Evolutionary conservation across 495 filamentous ascomycete species (phyloP), one percentile per base, ranked within the genome.

Genomic region (Neurospora tetraspora): DNA sequence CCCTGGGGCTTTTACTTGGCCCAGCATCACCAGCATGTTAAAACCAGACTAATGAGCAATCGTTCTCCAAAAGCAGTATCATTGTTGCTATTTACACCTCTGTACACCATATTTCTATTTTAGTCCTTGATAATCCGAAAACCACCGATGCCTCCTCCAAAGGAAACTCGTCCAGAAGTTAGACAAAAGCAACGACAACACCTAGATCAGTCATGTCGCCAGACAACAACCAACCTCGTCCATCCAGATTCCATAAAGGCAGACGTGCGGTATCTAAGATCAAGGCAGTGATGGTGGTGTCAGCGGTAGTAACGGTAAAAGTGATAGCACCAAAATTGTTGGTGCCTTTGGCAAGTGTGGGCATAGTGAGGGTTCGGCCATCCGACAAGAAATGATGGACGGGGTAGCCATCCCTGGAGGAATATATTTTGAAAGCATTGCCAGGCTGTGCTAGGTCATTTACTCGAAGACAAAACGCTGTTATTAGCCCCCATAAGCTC

Each of bases 121-220:
- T 8, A 9, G 0, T 0, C 7, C 42, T 0, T n/a, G 0, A 18
- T 43, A n/a, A 3, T n/a, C 2, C 7, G 1, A 43, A 0, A n/a
- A 6, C 45, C 10, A 0, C 20, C 4, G 4, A 12, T 2, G 0
- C 1, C 5, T 23, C 1, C n/a, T 20, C 43, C 9, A 8, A 23
- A 53, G 1, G 10, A 5, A 23, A 53, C 53, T 31, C 11, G 53
- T 16, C 2, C 23, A 27, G 2, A 34, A 8, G 12, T 9, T 12
- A 18, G 3, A 31, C 23, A 34, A 31, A 53, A 16, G 5, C 10
- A 16, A 16, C 34, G 3, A 31, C 23, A 8, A 61, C 3, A 27
- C 12, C 3, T 8, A 4, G 1, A 16, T 12, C 12, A 18, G 23
- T 4, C 14, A 61, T 61, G 53, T 34, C 53, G 8, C 23, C 53